These are phyloP conservation scores for Komagataella ulmi DNA, from an alignment of 805 yeast species.

Conservation along the genomic window DNA sequence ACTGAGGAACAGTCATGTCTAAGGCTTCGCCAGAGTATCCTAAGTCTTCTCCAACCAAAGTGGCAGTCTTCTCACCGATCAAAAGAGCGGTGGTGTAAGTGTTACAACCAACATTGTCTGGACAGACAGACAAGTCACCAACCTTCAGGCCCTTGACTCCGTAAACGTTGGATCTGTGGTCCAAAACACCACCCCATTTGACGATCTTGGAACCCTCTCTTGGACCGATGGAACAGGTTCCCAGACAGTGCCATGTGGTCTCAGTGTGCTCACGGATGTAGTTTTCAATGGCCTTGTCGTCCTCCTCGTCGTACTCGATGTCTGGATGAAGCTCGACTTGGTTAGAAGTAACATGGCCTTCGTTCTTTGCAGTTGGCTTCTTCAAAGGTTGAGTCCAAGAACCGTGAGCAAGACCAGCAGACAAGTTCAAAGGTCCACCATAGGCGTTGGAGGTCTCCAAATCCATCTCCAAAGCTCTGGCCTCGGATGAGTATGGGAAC, in stretches of 20 bases:
- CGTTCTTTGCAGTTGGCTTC: constrained; percentile 10
- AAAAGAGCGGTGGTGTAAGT: constrained; percentile 16
- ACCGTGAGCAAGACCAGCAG: constrained; percentile 16
- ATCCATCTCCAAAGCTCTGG: constrained; percentile 15
- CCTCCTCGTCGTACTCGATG: constrained; percentile 13
- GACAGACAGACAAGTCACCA: constrained; percentile 16
- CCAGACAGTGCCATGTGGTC: constrained; percentile 18
- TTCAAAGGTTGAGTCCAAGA: constrained; percentile 15
- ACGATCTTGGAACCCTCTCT: constrained; percentile 14
- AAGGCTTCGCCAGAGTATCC: constrained; percentile 15
- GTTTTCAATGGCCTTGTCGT: constrained; percentile 14
- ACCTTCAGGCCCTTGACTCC: constrained; percentile 15
- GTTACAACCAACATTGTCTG: constrained; percentile 18
- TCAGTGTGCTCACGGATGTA: constrained; percentile 16
- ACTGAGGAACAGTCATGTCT: constrained; percentile 16
- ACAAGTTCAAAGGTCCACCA: constrained; percentile 14
- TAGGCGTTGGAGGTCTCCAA: constrained; percentile 12
- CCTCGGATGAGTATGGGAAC: constrained; percentile 12
- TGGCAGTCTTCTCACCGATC: constrained; percentile 16
- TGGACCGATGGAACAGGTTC: constrained; percentile 16
- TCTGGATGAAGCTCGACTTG: constrained; percentile 12
- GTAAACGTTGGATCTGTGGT: constrained; percentile 13
- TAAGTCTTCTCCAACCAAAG: constrained; percentile 15
- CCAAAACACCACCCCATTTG: constrained; percentile 16
- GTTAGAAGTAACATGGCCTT: constrained; percentile 11